Evolutionary conservation across 192 early-diverging fungal species (phyloP), one percentile per base, ranked within the genome.

Genomic region (Umbelopsis sp.): DNA sequence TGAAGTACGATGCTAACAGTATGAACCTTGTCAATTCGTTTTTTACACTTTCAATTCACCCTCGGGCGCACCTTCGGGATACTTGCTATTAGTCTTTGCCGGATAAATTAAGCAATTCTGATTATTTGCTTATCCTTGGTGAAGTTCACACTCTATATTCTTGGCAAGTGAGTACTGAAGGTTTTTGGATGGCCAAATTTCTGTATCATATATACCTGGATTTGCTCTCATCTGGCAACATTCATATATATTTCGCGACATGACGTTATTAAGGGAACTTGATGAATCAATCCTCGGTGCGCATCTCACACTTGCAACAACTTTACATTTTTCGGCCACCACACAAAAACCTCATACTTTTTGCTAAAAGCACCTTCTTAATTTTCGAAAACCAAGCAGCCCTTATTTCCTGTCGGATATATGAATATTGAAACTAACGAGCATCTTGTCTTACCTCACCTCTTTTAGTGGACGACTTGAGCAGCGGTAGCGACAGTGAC

Each of bases 401-500:
- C 10, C 37, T 10, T 6, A 9, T 0, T 41, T 10, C 35, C 37
- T 41, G 1, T 41, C 7, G 5, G 10, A 9, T 41, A 6, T 41
- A 6, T 41, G 1, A 41, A 41, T 41, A 41, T 10, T 41, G 37
- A 6, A 41, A 10, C 37, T 41, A 41, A 41, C 37, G 0, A 6
- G 6, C 7, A 41, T 9, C 55, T 61, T 25, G 1, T 35, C 33
- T 55, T 27, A 25, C 2, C 5, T 55, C 25, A 12, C 20, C 22
- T 4, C 4, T 53, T 53, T 9, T 70, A 80, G 81, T 87, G 83
- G 85, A 87, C 49, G 85, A 87, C 53, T 80, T 85, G 68, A 84
- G 82, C 49, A 88, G 81, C 47, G 85, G 83, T 50, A 86, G 85
- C 4, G 86, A 88, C 52, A 84, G 83, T 67, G 86, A 88, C 70